Conservation (phyloP, 306 rosid genomes). For the Glycine latifolia region DNA sequence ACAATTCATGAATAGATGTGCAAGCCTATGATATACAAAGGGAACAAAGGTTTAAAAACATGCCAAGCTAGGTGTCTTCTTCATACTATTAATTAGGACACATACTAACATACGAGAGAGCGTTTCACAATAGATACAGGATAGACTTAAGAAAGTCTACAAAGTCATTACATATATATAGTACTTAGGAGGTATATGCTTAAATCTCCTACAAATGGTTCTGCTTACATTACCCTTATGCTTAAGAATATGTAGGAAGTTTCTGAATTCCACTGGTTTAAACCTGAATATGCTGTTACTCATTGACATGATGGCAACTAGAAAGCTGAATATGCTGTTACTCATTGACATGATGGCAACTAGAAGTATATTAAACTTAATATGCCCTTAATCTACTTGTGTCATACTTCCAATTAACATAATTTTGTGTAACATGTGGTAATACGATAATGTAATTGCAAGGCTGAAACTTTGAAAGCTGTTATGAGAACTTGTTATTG, state of each 20-base stretch:
- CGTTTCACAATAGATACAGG: slow-evolving; percentile 43
- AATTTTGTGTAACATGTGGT: too few species aligned
- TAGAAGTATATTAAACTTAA: too few species aligned
- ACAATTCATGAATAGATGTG: background rate
- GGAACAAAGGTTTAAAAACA: slow-evolving; percentile 8
- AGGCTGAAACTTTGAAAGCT: too few species aligned
- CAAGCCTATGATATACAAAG: background rate
- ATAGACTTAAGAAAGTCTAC: slow-evolving; percentile 41
- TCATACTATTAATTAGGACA: slow-evolving; percentile 33
- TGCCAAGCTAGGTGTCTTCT: slow-evolving; percentile 20
- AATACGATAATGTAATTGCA: too few species aligned
- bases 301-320: too few species aligned
- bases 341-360: too few species aligned
- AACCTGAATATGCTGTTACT: too few species aligned
- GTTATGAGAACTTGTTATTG: too few species aligned
- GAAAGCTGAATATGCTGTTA: too few species aligned
- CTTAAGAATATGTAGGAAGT: background rate
- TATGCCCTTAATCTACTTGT: too few species aligned
- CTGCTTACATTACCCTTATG: slow-evolving; percentile 39
- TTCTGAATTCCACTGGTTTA: too few species aligned
- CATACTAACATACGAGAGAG: slow-evolving; percentile 32
- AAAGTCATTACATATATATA: slow-evolving; percentile 33
- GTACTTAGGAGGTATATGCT: slow-evolving; percentile 37
- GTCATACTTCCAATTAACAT: too few species aligned
- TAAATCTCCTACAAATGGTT: slow-evolving; percentile 44